Base-by-base conservation (phyloP, 331 rosid genomes). In the Cydonia oblonga region DNA sequence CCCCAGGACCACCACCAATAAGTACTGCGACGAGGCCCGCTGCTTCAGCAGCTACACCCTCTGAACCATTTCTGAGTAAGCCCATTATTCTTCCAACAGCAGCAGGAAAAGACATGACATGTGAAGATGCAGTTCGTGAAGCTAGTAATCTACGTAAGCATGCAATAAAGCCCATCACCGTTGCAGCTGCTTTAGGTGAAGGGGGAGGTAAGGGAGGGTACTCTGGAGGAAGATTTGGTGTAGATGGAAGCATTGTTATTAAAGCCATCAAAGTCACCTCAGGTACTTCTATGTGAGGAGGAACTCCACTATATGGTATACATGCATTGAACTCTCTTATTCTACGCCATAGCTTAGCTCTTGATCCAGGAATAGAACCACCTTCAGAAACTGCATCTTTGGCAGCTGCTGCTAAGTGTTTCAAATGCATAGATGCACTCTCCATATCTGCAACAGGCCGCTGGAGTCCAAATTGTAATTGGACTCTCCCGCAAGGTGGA, bases 71-170 rank as follows among this genome's bases (percentile, higher is more conserved):
- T 82, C 99, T 80, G 69, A 95, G 96, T 81, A 95, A 85, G 71
- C 99, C 99, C 96, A 95, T 91, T 81, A 95, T 83, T 84, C 99
- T 88, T 80, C 97, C 97, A 75, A 95, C 99, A 83, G 99, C 99
- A 69, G 99, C 99, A 16, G 97, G 99, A 87, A 91, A 95, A 68
- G 99, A 89, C 97, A 89, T 91, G 76, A 95, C 96, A 78, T 89
- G 99, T 52, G 97, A 91, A 64, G 97, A 87, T 42, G 99, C 99
- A 81, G 85, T 91, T 84, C 86, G 86, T 80, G 99, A 95, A 64
- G 96, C 87, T 75, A 95, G 88, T 54, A 95, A 82, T 86, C 99
- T 88, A 49, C 89, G 99, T 80, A 95, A 82, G 82, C 99, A 95
- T 75, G 90, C 89, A 79, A 91, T 76, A 70, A 95, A 95, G 68